Percentiles rank a stretch among this genome's conserved stretches.
These are phyloP conservation scores for Aristolochia fimbriata DNA, from an alignment of 164 flowering plant genomes.

Conservation along the genomic window DNA sequence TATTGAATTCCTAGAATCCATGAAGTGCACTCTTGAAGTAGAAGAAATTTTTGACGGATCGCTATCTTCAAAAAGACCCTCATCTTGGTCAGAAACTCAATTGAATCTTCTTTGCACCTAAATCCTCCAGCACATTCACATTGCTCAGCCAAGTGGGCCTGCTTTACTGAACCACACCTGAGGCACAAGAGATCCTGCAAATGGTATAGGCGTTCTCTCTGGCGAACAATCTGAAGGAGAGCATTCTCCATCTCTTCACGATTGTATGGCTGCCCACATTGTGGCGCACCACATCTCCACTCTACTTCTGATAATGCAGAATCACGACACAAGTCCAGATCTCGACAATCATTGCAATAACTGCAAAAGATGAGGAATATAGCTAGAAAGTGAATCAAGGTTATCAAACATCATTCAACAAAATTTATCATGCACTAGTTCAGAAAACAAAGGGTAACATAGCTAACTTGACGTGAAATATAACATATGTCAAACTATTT, in stretches of 20 bases:
- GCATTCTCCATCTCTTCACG: conserved; percentile 84
- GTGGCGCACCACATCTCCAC: conserved; percentile 86
- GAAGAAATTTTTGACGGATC: conserved; percentile 50
- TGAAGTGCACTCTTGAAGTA: conserved; percentile 60
- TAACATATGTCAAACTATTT: too few species aligned
- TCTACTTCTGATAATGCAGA: conserved; percentile 50
- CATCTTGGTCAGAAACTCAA: conserved; percentile 68
- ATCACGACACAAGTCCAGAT: conserved; percentile 84
- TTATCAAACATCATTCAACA: not conserved
- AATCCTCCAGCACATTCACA: conserved; percentile 81
- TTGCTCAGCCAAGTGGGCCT: conserved; percentile 78
- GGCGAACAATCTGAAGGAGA: conserved; percentile 80
- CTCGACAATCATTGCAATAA: conserved; percentile 90
- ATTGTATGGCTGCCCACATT: conserved; percentile 90
- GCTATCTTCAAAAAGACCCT: conserved; percentile 58
- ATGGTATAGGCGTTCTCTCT: conserved; percentile 85
- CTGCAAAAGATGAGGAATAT: conserved; percentile 20
- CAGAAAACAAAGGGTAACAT: too few species aligned
- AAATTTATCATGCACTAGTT: too few species aligned
- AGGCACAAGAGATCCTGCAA: conserved; percentile 82
- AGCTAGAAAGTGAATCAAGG: not conserved
- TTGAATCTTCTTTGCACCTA: conserved; percentile 61
- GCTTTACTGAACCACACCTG: conserved; percentile 76
- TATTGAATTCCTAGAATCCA: conserved; percentile 65
- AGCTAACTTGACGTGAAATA: too few species aligned